Conservation (phyloP, 2,329 filamentous ascomycete genomes). For the Fusarium neocosmosporiellum region DNA sequence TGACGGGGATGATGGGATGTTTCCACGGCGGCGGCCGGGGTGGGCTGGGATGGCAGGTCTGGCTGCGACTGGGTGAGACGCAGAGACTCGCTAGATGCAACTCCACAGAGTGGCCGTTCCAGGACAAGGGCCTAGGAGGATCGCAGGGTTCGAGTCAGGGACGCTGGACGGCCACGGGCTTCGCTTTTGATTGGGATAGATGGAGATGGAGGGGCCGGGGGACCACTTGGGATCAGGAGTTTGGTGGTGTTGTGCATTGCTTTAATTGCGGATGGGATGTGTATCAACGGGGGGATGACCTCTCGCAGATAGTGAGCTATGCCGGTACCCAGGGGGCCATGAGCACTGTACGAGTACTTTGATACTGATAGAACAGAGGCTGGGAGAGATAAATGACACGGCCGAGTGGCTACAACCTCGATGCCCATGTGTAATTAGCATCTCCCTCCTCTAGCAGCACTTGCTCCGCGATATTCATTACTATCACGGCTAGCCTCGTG, state of each 20-base stretch:
- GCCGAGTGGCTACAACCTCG: background rate
- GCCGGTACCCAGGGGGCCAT: background rate
- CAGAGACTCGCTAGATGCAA: slow-evolving; percentile 19
- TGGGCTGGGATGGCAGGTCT: slow-evolving; percentile 27
- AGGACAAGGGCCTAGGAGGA: slow-evolving; percentile 34
- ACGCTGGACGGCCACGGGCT: slow-evolving; percentile 30
- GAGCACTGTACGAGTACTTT: background rate
- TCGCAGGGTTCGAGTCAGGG: slow-evolving; percentile 43
- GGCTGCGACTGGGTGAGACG: slow-evolving; percentile 30
- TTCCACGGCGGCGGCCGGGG: slow-evolving; percentile 36
- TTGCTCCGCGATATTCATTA: slow-evolving; percentile 29
- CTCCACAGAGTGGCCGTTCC: slow-evolving; percentile 42
- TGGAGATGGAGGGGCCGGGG: slow-evolving; percentile 6
- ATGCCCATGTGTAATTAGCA: slow-evolving; percentile 12
- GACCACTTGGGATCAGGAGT: slow-evolving; percentile 34
- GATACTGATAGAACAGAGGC: background rate
- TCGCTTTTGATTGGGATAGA: slow-evolving; percentile 28
- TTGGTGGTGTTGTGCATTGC: slow-evolving; percentile 38
- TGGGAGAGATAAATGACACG: background rate
- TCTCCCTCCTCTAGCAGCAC: slow-evolving; percentile 10
- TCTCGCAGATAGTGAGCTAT: background rate
- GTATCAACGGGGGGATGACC: slow-evolving; percentile 1
- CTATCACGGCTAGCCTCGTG: slow-evolving; percentile 24
- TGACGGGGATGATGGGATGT: slow-evolving; percentile 37
- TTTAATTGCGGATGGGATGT: slow-evolving; percentile 33